Evolutionary conservation across 192 early-diverging fungal genomes (phyloP).

Genomic region (Obelidium mucronatum): DNA sequence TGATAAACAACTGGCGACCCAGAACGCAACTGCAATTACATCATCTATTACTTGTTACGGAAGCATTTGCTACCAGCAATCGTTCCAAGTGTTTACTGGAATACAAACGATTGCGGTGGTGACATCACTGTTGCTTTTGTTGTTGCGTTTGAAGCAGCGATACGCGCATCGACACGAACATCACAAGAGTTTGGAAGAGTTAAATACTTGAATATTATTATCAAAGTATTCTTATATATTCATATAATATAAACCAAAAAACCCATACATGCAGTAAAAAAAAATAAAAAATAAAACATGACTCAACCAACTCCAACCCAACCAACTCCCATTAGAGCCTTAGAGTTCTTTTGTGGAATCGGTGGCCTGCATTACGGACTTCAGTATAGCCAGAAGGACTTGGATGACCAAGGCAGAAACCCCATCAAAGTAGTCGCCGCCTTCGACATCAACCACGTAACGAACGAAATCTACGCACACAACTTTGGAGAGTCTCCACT

Average conservation of each 20-base stretch:
- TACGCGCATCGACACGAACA: constrained; percentile 4
- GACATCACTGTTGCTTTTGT: not conserved
- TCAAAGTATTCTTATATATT: not conserved
- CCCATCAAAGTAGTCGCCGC: constrained; percentile 72
- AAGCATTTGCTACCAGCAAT: constrained; percentile 7
- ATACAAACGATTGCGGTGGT: constrained; percentile 11
- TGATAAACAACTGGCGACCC: constrained; percentile 3
- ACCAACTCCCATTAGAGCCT: constrained; percentile 34
- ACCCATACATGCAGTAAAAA: too few relatives aligned
- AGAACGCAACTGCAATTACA: too few relatives aligned
- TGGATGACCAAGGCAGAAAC: not conserved
- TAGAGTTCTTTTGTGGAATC: constrained; percentile 77
- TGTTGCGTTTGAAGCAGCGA: not conserved
- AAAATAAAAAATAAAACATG: too few relatives aligned
- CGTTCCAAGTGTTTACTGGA: constrained; percentile 19
- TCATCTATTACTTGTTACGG: constrained; percentile 9
- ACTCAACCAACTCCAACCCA: not conserved
- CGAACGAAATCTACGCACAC: constrained; percentile 68
- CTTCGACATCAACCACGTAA: constrained; percentile 94
- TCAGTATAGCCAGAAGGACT: not conserved
- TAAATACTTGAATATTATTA: not conserved
- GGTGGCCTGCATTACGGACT: constrained; percentile 77
- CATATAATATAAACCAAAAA: not conserved
- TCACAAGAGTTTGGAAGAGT: not conserved
- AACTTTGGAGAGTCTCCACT: constrained; percentile 53